Evolutionary conservation across 345 rosid species (phyloP).

Genomic region (Jatropha curcas): DNA sequence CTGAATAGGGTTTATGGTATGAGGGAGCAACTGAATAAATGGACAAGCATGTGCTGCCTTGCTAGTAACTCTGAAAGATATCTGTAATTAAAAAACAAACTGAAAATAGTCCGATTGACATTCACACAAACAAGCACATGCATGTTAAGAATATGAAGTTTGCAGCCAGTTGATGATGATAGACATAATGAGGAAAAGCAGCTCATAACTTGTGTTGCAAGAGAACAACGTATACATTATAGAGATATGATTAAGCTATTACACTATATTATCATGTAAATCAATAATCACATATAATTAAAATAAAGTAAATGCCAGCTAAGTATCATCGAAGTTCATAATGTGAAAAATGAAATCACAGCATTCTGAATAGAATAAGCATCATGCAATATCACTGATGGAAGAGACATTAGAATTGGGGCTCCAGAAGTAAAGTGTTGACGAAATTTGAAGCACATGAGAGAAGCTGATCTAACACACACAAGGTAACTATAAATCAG

Average conservation of each 20-base stretch:
- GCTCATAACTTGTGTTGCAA: background rate
- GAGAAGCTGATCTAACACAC: background rate
- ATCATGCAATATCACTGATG: background rate
- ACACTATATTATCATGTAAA: background rate
- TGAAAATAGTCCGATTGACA: background rate
- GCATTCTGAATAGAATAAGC: background rate
- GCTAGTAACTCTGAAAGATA: conserved; percentile 72
- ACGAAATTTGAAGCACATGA: background rate
- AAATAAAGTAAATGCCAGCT: conserved; percentile 1
- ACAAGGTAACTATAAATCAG: background rate
- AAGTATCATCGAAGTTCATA: background rate
- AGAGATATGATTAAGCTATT: background rate
- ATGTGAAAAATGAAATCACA: background rate
- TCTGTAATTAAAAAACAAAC: conserved; percentile 36
- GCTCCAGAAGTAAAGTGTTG: background rate
- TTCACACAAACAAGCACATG: background rate
- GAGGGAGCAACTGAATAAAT: conserved; percentile 66
- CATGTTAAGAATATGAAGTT: background rate
- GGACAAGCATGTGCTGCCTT: conserved; percentile 74
- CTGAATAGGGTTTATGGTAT: conserved; percentile 13
- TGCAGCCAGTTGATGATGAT: too few species aligned
- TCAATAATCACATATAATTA: background rate
- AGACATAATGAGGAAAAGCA: background rate
- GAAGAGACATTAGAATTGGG: background rate
- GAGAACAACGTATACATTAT: background rate